Base-by-base conservation (phyloP, 352 stramenopile species). In the Aphanomyces astaci region DNA sequence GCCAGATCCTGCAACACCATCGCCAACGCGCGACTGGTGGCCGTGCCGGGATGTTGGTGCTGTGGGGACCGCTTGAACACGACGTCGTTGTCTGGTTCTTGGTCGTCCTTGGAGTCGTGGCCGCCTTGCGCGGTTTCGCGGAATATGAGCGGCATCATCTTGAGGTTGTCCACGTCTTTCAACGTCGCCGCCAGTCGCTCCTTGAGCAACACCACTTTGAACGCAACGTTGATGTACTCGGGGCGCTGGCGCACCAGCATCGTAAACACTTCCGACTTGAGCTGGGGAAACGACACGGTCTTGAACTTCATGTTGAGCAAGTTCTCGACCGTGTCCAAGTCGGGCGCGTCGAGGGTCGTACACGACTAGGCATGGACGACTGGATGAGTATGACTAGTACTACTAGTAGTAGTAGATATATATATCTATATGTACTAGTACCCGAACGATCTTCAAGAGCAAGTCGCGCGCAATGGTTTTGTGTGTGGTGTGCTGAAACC, bases 131-230 rank as follows among this genome's bases (percentile, higher is more conserved):
- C 84, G 2, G 86, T 68, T 28, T 68, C 82, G 19, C 83, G 79
- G 51, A 95, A 92, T 28, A 95, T 92, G 48, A 93, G 86, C 71
- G 92, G 86, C 10, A 95, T 77, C 76, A 95, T 91, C 68, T 95
- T 95, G 64, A 95, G 89, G 69, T 95, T 95, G 76, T 95, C 86
- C 3, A 93, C 80, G 43, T 95, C 86, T 68, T 89, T 83, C 25
- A 84, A 82, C 74, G 92, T 87, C 48, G 89, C 91, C 73, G 89
- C 92, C 4, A 84, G 81, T 1, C 86, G 78, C 36, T 95, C 84
- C 19, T 83, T 80, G 15, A 74, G 77, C 62, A 95, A 86, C 63
- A 87, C 86, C 30, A 93, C 78, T 10, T 77, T 75, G 3, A 95
- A 62, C 4, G 84, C 86, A 24, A 80, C 77, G 19, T 79, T 84